phyloP scores from a whole-genome alignment of 2,329 filamentous ascomycete genomes.

The Didymella segeticola region DNA sequence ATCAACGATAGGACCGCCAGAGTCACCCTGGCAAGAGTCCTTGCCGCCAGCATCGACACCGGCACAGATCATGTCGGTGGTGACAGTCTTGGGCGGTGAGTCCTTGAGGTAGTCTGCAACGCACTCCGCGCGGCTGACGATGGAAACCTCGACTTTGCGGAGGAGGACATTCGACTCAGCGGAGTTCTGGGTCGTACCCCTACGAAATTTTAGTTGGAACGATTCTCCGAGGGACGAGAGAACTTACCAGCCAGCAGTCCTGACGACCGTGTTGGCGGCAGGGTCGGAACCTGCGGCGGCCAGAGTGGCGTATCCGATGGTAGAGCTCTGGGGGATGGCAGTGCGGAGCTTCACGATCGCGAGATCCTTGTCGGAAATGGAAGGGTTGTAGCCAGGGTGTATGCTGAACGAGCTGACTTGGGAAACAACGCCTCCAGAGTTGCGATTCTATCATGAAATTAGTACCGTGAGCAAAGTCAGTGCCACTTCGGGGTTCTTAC shows the following conservation, averaged over 20 bases:
- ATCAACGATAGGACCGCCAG: constrained; percentile 35
- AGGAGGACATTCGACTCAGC: constrained; percentile 19
- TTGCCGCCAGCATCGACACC: constrained; percentile 29
- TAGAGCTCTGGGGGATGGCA: constrained; percentile 30
- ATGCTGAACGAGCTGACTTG: constrained; percentile 22
- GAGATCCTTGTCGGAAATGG: constrained; percentile 27
- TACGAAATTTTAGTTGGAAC: not conserved
- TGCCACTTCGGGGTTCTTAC: constrained; percentile 33
- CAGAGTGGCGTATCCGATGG: constrained; percentile 31
- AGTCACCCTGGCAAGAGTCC: constrained; percentile 44
- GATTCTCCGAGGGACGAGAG: constrained; percentile 2
- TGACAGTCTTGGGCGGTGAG: constrained; percentile 18
- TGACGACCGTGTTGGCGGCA: constrained; percentile 21
- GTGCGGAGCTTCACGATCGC: constrained; percentile 37
- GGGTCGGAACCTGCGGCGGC: constrained; percentile 33
- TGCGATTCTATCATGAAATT: constrained; percentile 17
- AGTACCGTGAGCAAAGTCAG: constrained; percentile 2
- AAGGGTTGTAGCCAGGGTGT: constrained; percentile 28
- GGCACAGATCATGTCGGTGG: constrained; percentile 37
- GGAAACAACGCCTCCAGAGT: constrained; percentile 28
- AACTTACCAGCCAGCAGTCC: constrained; percentile 37
- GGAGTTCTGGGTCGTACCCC: constrained; percentile 23
- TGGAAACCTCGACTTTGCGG: constrained; percentile 37
- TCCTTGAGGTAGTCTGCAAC: constrained; percentile 20
- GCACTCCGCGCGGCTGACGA: constrained; percentile 29